Base-by-base conservation (phyloP, 228 moss, liverwort and hornwort genomes). In the Sphagnum fallax region DNA sequence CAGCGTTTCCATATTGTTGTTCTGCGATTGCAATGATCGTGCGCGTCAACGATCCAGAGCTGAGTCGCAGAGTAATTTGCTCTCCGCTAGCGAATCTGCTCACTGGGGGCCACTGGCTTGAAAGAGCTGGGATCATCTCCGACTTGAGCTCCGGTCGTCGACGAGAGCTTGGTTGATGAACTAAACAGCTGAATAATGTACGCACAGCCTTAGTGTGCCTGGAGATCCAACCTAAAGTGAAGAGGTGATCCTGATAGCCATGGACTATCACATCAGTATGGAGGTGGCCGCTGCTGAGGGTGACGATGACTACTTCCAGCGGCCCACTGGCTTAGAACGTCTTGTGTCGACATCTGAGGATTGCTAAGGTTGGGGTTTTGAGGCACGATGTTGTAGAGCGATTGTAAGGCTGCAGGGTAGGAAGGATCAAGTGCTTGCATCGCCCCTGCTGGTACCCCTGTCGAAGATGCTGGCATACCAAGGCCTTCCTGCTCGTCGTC, bases 401-500 rank as follows among this genome's bases (percentile, higher is more conserved):
- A 65, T 58, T 87, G 87, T 13, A 87, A 59, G 47, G 80, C 51
- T 0, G 80, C 76, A 65, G 78, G 80, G 15, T 76, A 87, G 0
- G 80, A 15, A 61, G 83, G 67, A 32, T 86, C 82, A 49, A 80
- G 63, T 4, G 86, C 65, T 78, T 86, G 86, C 75, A 86, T 76
- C 68, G 74, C 60, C 6, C 77, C 10, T 49, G 80, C 77, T 6
- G 81, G 71, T 32, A 32, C 32, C 32, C 32, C 32, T 1, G 72
- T 74, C 58, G 67, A 68, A 15, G 81, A 77, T 18, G 67, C 47
- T 48, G 71, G 68, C 52, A 75, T n/a, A 18, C 48, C 61, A 15
- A 67, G 73, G 4, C 80, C 60, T 5, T 82, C 77, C 32, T 84
- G 86, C 10, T 93, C 97, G 16, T 98, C 94, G 0, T 85, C 77